Base-by-base conservation (phyloP, 2,329 filamentous ascomycete species). In the Colletotrichum liaoningense region DNA sequence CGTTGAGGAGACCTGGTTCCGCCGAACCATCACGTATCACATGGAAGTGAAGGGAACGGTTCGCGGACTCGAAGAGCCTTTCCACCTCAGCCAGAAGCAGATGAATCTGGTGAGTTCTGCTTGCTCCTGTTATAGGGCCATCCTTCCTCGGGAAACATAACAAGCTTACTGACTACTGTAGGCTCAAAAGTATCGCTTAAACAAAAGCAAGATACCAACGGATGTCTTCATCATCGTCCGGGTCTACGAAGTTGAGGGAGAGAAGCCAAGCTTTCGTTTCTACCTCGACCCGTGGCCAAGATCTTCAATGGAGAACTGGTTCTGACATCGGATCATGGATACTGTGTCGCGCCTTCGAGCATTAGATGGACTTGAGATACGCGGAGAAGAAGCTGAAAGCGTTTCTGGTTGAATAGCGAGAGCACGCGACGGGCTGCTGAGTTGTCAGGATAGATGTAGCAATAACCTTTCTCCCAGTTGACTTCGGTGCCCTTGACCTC, bases 31-130 rank as follows among this genome's bases (percentile, higher is more conserved):
- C 26, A 63, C 26, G 8, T 63, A 63, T 8, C 60, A 63, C 24
- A 12, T 63, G 11, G 60, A 63, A 22, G 60, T 63, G 12, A 63
- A 63, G 19, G 60, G 38, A 8, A 63, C 60, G 8, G 28, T 63
- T 6, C 24, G 19, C 19, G 28, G 46, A 24, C 12, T 26, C 22
- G 26, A 35, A 1, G 57, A 60, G 12, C n/a, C 33, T 4, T 60
- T 42, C 9, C n/a, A 38, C 5, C 33, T 42, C 0, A 60, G 57
- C n/a, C 33, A 60, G 14, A 60, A 60, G 4, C 33, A 42, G 12
- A 60, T 60, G 57, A 22, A 42, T 11, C n/a, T 42, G 30, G 57
- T 59, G 35, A 28, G 55, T n/a, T 5, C 55, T 57, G 26, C 28
- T 19, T 28, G 55, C 4, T 33, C 14, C 6, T 0, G 19, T 33